Base-by-base conservation (phyloP, 2,329 filamentous ascomycete species). In the Metarhizium anisopliae region DNA sequence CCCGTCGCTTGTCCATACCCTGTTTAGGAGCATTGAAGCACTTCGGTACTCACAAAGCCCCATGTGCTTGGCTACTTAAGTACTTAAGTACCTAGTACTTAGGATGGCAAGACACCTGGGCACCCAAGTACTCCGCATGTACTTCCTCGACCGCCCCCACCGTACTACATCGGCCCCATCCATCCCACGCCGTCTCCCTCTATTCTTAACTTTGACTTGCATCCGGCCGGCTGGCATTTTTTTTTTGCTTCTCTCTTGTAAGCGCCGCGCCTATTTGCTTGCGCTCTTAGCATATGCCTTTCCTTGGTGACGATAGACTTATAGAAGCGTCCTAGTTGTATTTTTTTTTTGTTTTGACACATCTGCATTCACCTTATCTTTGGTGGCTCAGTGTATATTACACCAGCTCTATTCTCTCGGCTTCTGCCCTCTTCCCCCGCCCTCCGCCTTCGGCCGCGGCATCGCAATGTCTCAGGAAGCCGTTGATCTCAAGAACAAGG, bases 401-500 rank as follows among this genome's bases (percentile, higher is more conserved):
- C 20, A 13, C 6, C 6, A 43, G 13, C 16, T 45, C 16, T n/a
- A 47, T 30, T 35, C 47, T 29, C 47, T 47, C 53, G 47, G 42
- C 50, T 53, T 56, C 54, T 47, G 47, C 51, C 36, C 55, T 45
- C 53, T 51, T 43, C 51, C 50, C 55, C 49, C 36, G 32, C 54
- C 36, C 35, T 30, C 52, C 42, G 45, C 42, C 54, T 25, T 50
- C 51, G 45, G 50, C 50, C 30, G 50, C 30, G 51, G 52, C 64
- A 50, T 59, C 59, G 58, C 60, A 61, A 79, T 79, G 75, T 65
- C 74, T 58, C 63, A 89, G 70, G 84, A 89, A 71, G 93, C 93
- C 53, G 81, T 85, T 63, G 87, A 86, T 68, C 78, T 95, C 64
- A 99, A 99, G 77, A 87, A 95, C 72, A 82, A 95, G 72, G 94